Conservation (phyloP, 257 asterid species). For the Asclepias syriaca region DNA sequence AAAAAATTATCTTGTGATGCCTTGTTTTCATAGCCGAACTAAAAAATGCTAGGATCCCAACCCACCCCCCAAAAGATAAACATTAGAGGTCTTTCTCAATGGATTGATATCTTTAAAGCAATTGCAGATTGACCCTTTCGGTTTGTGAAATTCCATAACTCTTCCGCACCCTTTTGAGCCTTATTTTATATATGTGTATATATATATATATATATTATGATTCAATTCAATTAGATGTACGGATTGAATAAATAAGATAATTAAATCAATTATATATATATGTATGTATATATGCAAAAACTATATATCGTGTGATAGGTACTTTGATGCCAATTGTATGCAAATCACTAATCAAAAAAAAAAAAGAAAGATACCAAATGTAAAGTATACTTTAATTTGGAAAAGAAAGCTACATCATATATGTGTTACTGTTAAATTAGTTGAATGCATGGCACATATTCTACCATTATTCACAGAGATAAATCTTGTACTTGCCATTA, state of each 20-base stretch:
- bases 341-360: too few species aligned
- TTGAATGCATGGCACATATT: not conserved
- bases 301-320: not conserved
- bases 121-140: constrained; percentile 18
- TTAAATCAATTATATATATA: too few species aligned
- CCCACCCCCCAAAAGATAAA: too few species aligned
- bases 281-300: not conserved
- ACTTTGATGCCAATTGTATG: too few species aligned
- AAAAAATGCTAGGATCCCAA: not conserved
- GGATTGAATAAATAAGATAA: too few species aligned
- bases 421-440: not conserved
- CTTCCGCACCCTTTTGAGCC: not conserved
- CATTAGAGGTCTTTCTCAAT: not conserved
- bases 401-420: not conserved
- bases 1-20: not conserved
- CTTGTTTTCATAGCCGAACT: not conserved
- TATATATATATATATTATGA: too few species aligned
- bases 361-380: not conserved
- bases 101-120: not conserved
- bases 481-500: not conserved
- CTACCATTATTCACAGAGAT: not conserved
- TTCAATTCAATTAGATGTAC: too few species aligned
- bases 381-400: not conserved
- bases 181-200: not conserved
- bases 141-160: constrained; percentile 19